A percentile compares a stretch with the other conserved stretches of the same genome.
Evolutionary conservation across 495 filamentous ascomycete genomes (phyloP).

Genomic region (Geoglossum glabrum): DNA sequence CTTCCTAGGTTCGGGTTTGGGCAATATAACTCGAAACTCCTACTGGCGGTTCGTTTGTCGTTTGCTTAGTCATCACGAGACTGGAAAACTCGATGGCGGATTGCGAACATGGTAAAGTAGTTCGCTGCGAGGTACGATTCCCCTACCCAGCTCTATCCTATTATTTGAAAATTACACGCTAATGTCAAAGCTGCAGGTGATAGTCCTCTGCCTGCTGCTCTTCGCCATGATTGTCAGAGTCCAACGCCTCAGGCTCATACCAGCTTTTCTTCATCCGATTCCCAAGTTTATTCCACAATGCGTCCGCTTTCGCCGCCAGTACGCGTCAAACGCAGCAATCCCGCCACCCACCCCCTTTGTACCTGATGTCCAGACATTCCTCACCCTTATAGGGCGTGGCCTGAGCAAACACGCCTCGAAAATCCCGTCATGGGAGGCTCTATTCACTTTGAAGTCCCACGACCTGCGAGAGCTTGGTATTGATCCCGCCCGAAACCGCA

Average conservation of each 20-base stretch:
- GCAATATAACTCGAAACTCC: too few species aligned
- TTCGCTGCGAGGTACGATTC: background rate
- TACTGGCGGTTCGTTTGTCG: too few species aligned
- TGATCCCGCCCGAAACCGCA: slow-evolving; percentile 59
- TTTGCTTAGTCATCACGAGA: background rate
- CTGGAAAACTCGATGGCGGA: background rate
- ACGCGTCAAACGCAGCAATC: slow-evolving; percentile 25
- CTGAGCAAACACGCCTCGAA: slow-evolving; percentile 61
- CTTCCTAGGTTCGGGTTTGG: too few species aligned
- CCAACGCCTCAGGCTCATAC: background rate
- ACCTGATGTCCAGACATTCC: slow-evolving; percentile 72
- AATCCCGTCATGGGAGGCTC: slow-evolving; percentile 69
- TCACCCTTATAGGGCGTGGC: slow-evolving; percentile 75
- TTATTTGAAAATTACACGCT: background rate
- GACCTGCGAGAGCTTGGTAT: slow-evolving; percentile 70
- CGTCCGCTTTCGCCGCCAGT: slow-evolving; percentile 7
- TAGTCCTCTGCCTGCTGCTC: background rate
- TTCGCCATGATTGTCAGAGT: slow-evolving; percentile 3
- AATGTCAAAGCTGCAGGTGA: background rate
- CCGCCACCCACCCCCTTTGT: slow-evolving; percentile 65
- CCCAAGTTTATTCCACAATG: background rate
- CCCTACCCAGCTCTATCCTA: background rate
- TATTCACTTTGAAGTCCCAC: slow-evolving; percentile 57
- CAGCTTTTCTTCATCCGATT: background rate
- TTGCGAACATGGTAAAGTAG: background rate